phyloP scores from a whole-genome alignment of 176 grass and related monocot genomes.

The Paspalum vaginatum region DNA sequence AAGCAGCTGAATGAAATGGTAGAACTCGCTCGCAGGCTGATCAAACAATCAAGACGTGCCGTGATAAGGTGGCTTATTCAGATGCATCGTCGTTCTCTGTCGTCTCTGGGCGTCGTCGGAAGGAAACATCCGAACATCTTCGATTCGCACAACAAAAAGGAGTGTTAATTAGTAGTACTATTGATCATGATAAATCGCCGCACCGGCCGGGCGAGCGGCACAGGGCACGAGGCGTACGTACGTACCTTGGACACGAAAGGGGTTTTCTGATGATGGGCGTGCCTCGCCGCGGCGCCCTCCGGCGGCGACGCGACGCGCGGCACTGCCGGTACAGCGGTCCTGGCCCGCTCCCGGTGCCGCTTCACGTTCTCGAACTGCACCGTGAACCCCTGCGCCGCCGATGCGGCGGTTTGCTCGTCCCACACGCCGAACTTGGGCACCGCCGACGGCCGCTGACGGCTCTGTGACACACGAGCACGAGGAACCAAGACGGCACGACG shows the following conservation, averaged over 20 bases:
- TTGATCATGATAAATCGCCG: too few relatives aligned
- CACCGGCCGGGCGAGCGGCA: too few relatives aligned
- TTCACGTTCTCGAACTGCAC: conserved; percentile 76
- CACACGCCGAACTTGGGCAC: conserved; percentile 74
- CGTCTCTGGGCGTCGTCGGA: neutral
- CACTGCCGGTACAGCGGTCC: conserved; percentile 24
- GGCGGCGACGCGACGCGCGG: conserved; percentile 51
- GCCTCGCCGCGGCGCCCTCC: conserved; percentile 18
- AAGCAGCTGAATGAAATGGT: conserved; percentile 4
- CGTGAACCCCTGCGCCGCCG: conserved; percentile 61
- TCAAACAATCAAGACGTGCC: neutral
- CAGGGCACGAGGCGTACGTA: too few relatives aligned
- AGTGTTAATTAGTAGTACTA: too few relatives aligned
- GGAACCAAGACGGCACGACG: neutral
- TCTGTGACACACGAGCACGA: conserved; percentile 14
- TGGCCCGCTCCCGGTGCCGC: conserved; percentile 51
- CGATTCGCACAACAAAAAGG: neutral
- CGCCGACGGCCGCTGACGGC: conserved; percentile 39
- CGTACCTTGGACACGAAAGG: conserved; percentile 63
- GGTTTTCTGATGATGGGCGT: conserved; percentile 2
- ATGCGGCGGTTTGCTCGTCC: conserved; percentile 50
- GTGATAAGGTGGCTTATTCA: neutral
- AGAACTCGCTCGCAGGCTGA: neutral
- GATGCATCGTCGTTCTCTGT: neutral
- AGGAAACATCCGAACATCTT: conserved; percentile 61